Percentiles rank a stretch among this genome's conserved stretches.
Conservation (phyloP, 2,329 filamentous ascomycete species). For the Hypoxylon sp. region DNA sequence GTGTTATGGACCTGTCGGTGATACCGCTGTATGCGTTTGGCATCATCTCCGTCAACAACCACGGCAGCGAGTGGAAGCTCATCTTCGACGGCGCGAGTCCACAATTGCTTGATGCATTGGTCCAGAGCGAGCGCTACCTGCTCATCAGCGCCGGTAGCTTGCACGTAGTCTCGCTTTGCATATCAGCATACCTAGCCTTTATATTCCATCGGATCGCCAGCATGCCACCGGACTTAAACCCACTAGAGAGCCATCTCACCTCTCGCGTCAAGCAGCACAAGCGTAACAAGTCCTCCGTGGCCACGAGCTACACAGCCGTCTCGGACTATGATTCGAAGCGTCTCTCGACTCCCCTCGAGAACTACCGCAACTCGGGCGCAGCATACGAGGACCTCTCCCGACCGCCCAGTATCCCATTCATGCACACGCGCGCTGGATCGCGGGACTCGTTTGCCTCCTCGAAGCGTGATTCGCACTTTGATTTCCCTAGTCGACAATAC, state of each 20-base stretch:
- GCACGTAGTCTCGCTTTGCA: constrained; percentile 73
- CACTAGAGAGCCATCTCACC: constrained; percentile 85
- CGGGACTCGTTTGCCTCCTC: constrained; percentile 63
- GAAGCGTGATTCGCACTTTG: constrained; percentile 60
- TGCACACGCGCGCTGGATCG: constrained; percentile 76
- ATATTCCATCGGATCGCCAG: constrained; percentile 83
- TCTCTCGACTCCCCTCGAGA: constrained; percentile 56
- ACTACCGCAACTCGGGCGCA: constrained; percentile 53
- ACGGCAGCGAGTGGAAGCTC: constrained; percentile 69
- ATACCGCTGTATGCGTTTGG: constrained; percentile 66
- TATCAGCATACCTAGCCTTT: constrained; percentile 78
- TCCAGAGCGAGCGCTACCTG: constrained; percentile 73
- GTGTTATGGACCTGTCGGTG: constrained; percentile 71
- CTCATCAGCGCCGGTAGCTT: constrained; percentile 70
- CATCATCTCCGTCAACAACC: constrained; percentile 55
- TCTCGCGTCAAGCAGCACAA: constrained; percentile 72
- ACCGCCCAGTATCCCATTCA: constrained; percentile 74
- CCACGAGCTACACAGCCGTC: constrained; percentile 53
- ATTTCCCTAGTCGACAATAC: constrained; percentile 65
- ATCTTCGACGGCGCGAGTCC: constrained; percentile 66
- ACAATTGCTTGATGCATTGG: constrained; percentile 65
- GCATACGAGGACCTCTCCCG: constrained; percentile 56
- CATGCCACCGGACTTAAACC: constrained; percentile 94
- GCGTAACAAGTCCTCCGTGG: constrained; percentile 71
- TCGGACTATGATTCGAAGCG: constrained; percentile 63